Evolutionary conservation across 306 rosid genomes (phyloP), one percentile per base, ranked within the genome.

Genomic region (Ceratonia siliqua): DNA sequence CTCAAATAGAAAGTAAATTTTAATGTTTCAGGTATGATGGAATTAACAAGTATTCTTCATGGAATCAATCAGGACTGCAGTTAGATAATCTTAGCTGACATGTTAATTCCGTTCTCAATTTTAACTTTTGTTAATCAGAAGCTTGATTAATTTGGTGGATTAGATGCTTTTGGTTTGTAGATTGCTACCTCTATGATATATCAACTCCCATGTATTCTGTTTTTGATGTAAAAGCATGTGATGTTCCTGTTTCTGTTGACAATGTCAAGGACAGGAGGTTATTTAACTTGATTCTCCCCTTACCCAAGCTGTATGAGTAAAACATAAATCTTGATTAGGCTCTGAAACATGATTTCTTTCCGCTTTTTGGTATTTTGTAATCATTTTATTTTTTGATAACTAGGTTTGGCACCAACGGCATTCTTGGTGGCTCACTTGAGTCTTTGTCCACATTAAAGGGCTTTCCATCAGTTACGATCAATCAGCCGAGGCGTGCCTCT

Each of bases 371-470:
- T 72, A 56, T 59, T 33, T 0, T 72, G 50, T 74, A 74, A 81
- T 78, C 48, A 45, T 46, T 28, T 75, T 53, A 5, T 42, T 71
- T 82, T 39, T 28, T 65, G 71, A 41, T 72, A 24, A 64, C 54
- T 73, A 95, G 99, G 97, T 79, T 89, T 74, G 92, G 96, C 76
- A 74, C 76, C 59, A 95, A 93, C 24, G 93, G 99, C 73, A 82
- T 92, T 76, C 90, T 92, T 30, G 88, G 92, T 41, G 79, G 88
- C 76, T 87, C 99, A 0, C 83, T 92, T 33, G 98, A 90, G 78
- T 85, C 96, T 18, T 59, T 95, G 76, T 89, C 98, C 43, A 84
- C 94, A 1, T 74, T 85, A 49, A 92, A 92, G 85, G 83, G 88
- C 58, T 86, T 90, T 70, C 73, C 87, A 5, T 66, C 87, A 6